Conservation (phyloP, 2,329 filamentous ascomycete genomes). For the Fusarium sp. region DNA sequence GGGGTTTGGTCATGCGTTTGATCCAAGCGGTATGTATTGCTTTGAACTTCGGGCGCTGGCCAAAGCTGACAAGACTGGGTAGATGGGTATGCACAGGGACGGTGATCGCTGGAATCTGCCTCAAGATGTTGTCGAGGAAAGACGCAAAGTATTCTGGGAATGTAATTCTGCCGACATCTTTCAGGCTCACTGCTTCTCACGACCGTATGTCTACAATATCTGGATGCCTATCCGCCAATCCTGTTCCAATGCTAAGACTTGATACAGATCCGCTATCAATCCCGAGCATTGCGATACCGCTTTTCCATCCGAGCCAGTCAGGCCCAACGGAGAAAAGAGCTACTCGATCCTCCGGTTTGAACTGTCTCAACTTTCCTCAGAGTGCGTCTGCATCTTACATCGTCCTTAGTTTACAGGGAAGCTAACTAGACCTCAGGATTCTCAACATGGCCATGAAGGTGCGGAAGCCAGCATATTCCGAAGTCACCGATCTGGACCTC, state of each 20-base stretch:
- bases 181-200: constrained; percentile 3
- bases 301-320: not conserved
- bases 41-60: not conserved
- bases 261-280: not conserved
- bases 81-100: constrained; percentile 8
- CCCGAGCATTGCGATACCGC: constrained; percentile 8
- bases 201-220: not conserved
- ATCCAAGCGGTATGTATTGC: not conserved
- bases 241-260: not conserved
- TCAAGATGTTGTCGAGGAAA: not conserved
- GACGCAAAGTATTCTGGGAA: constrained; percentile 5
- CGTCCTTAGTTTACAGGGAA: too few species aligned
- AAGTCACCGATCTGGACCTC: not conserved
- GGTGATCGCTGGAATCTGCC: constrained; percentile 7
- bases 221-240: too few species aligned
- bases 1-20: constrained; percentile 3
- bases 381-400: not conserved
- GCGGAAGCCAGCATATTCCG: constrained; percentile 2
- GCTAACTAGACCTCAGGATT: not conserved
- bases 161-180: constrained; percentile 4
- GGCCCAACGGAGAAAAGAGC: constrained; percentile 1
- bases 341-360: constrained; percentile 5
- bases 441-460: constrained; percentile 12
- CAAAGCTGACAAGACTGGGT: not conserved
- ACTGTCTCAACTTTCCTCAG: not conserved